Evolutionary conservation across 2,329 filamentous ascomycete genomes (phyloP).

Genomic region (Arthrobotrys iridis): DNA sequence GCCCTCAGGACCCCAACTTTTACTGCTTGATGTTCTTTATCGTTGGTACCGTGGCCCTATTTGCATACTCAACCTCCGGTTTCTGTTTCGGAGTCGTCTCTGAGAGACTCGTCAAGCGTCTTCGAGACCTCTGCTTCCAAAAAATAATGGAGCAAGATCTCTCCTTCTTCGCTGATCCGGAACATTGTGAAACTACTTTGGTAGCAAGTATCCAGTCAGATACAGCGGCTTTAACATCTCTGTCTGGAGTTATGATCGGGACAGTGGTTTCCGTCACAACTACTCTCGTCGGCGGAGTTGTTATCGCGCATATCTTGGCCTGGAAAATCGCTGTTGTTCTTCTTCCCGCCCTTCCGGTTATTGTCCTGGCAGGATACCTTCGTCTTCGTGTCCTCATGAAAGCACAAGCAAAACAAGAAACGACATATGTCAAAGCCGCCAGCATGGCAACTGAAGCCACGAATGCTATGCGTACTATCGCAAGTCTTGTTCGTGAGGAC

Average conservation of each 20-base stretch:
- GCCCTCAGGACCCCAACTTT: conserved; percentile 60
- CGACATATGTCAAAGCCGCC: conserved; percentile 72
- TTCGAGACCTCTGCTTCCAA: conserved; percentile 62
- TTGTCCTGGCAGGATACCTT: conserved; percentile 64
- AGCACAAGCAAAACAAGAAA: conserved; percentile 72
- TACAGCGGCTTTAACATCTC: conserved; percentile 64
- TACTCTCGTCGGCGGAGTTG: conserved; percentile 64
- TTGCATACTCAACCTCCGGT: conserved; percentile 63
- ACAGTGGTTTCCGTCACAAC: conserved; percentile 65
- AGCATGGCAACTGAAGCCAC: conserved; percentile 75
- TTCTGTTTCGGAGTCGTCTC: conserved; percentile 66
- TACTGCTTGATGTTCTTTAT: conserved; percentile 67
- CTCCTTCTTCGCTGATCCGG: conserved; percentile 64
- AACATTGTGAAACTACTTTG: conserved; percentile 63
- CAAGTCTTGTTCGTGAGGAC: conserved; percentile 67
- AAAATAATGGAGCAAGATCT: conserved; percentile 58
- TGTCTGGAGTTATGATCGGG: conserved; percentile 66
- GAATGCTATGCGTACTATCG: conserved; percentile 72
- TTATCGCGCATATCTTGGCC: conserved; percentile 64
- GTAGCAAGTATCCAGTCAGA: conserved; percentile 65
- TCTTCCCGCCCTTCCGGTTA: conserved; percentile 65
- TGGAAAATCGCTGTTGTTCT: conserved; percentile 67
- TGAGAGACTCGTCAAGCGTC: conserved; percentile 63
- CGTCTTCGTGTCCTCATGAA: conserved; percentile 66
- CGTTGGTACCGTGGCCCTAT: conserved; percentile 66